Percentiles rank a stretch among this genome's conserved stretches.
phyloP scores from a whole-genome alignment of 2,329 filamentous ascomycete genomes.

The Penicillium sumatraense region DNA sequence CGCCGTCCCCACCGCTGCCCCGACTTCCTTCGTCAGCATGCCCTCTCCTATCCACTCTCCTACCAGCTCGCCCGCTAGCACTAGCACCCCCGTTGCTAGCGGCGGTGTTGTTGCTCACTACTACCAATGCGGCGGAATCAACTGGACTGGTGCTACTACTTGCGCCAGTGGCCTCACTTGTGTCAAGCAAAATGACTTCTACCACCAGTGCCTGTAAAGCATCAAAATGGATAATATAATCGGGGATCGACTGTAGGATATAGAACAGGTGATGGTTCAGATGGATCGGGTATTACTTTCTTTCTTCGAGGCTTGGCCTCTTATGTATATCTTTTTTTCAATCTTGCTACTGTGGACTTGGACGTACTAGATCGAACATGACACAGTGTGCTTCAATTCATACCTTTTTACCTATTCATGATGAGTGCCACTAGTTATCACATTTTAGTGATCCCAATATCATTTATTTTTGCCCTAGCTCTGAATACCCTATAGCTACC shows the following conservation, averaged over 20 bases:
- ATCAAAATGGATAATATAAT: constrained; percentile 4
- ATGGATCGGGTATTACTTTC: constrained; percentile 16
- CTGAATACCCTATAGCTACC: too few species aligned
- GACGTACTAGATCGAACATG: neutral
- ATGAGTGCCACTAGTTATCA: too few species aligned
- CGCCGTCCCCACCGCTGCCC: constrained; percentile 6
- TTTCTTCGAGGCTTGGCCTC: constrained; percentile 6
- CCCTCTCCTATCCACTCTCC: constrained; percentile 2
- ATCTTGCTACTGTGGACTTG: neutral
- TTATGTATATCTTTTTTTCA: constrained; percentile 14
- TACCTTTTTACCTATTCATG: too few species aligned
- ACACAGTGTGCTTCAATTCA: neutral
- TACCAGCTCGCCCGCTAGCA: constrained; percentile 2
- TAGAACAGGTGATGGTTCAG: neutral
- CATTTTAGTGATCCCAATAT: too few species aligned
- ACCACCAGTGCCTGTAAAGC: constrained; percentile 41
- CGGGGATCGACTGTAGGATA: constrained; percentile 6
- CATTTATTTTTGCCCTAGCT: too few species aligned
- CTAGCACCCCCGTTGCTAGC: constrained; percentile 12
- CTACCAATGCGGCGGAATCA: constrained; percentile 42
- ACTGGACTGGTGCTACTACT: constrained; percentile 39
- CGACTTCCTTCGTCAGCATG: constrained; percentile 9
- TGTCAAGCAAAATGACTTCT: constrained; percentile 41
- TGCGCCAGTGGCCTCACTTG: constrained; percentile 41
- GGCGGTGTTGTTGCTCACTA: constrained; percentile 25